phyloP scores from a whole-genome alignment of 345 rosid species.

The Brassica rapa region DNA sequence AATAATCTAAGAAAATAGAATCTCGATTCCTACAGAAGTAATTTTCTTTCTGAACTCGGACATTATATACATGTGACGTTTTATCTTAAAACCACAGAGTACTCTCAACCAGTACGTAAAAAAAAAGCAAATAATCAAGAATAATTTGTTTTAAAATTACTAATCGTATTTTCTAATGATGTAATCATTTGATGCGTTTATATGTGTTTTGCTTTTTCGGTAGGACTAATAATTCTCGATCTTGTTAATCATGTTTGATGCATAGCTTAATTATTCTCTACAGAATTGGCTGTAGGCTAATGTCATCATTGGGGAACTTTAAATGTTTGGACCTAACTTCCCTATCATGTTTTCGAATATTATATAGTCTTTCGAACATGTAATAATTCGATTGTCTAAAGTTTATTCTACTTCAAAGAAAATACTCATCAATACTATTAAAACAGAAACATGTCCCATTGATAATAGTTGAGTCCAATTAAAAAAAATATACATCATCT shows the following conservation, averaged over 20 bases:
- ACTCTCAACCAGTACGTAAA: background rate
- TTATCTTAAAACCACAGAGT: background rate
- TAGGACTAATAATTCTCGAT: slow-evolving; percentile 18
- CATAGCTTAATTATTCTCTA: slow-evolving; percentile 35
- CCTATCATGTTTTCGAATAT: slow-evolving; percentile 24
- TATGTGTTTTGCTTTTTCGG: slow-evolving; percentile 21
- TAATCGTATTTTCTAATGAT: slow-evolving; percentile 26
- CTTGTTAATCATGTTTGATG: slow-evolving; percentile 30
- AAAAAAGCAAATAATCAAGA: background rate
- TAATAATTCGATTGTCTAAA: slow-evolving; percentile 11
- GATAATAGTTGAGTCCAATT: no score
- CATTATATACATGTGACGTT: background rate
- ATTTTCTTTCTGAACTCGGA: no score
- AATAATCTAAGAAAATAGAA: no score
- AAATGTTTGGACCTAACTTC: slow-evolving; percentile 38
- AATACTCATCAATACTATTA: background rate
- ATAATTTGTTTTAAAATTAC: background rate
- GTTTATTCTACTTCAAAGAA: background rate
- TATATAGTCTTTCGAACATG: slow-evolving; percentile 19
- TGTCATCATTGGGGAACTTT: slow-evolving; percentile 31
- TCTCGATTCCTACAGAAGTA: no score
- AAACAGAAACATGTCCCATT: no score
- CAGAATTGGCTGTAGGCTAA: slow-evolving; percentile 32
- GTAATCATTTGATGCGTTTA: slow-evolving; percentile 33
- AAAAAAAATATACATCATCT: no score